Evolutionary conservation across 768 basidiomycete species (phyloP), one percentile per base, ranked within the genome.

Genomic region (Rhizopogon roseolus): DNA sequence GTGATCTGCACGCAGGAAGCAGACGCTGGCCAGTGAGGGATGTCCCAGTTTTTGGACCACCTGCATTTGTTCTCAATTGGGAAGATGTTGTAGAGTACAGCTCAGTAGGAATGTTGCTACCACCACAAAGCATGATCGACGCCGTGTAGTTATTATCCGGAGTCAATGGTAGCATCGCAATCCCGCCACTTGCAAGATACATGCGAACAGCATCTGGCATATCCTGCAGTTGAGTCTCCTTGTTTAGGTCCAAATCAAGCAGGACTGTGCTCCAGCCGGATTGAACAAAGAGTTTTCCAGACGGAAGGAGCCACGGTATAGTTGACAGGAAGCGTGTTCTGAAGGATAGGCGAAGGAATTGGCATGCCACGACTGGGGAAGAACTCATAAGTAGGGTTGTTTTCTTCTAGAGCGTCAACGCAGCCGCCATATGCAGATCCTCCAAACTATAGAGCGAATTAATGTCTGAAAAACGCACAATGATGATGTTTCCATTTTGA

Each of bases 41-140:
- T 75, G 52, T 80, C 77, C 77, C 79, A 82, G 55, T 72, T 67
- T 1, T 72, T 69, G 3, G 60, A 62, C 85, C 85, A 86, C 57
- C 79, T 78, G 46, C 36, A 22, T 32, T 34, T 19, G 5, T 22
- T 34, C 13, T 46, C 6, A 34, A 22, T 16, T 34, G 22, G 14
- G 14, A 13, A 34, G 5, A 65, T 56, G 54, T 49, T 58, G 49
- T 19, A 50, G 42, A 38, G 54, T 67, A 79, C 83, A 73, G 65
- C 53, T 77, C 65, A 9, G 76, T 59, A 49, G 73, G 68, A 36
- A 85, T 69, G 64, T 86, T 77, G 40, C 86, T 85, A 2, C 93
- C 93, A 37, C 93, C 92, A 57, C 92, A 95, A 70, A 94, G 90
- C 54, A 95, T 63, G 52, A 93, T 66, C 0, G 88, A 90, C 2